These are phyloP conservation scores for Themeda triandra DNA, from an alignment of 176 grass and related monocot species.

Conservation along the genomic window DNA sequence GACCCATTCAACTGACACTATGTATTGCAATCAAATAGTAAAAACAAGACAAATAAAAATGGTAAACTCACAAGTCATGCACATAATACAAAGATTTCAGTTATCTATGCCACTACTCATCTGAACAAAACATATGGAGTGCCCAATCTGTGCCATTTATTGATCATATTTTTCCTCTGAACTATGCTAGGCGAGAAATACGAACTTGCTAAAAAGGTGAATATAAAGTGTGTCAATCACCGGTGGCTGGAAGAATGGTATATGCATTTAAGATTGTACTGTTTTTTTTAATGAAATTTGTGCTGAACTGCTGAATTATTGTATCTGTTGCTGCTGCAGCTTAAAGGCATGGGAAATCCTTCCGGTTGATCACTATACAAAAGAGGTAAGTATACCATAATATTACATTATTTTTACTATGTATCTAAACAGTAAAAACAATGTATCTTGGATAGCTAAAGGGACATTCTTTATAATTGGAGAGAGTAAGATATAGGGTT, in stretches of 20 bases:
- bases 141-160: neutral
- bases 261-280: neutral
- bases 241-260: slow-evolving; percentile 78
- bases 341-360: slow-evolving; percentile 70
- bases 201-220: slow-evolving; percentile 57
- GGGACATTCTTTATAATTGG: too few species aligned
- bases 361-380: slow-evolving; percentile 52
- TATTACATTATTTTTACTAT: too few species aligned
- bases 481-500: too few species aligned
- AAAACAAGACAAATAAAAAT: too few species aligned
- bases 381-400: slow-evolving; percentile 48
- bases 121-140: too few species aligned
- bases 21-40: too few species aligned
- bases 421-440: too few species aligned
- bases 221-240: slow-evolving; percentile 70
- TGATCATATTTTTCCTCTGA: neutral
- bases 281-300: neutral
- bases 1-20: too few species aligned
- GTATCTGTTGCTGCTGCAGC: slow-evolving; percentile 30
- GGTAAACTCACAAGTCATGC: too few species aligned
- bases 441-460: too few species aligned
- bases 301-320: slow-evolving; percentile 11
- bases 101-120: too few species aligned
- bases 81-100: too few species aligned
- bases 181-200: slow-evolving; percentile 62